Evolutionary conservation across 495 filamentous ascomycete species (phyloP).

Genomic region (Zalerion maritima): DNA sequence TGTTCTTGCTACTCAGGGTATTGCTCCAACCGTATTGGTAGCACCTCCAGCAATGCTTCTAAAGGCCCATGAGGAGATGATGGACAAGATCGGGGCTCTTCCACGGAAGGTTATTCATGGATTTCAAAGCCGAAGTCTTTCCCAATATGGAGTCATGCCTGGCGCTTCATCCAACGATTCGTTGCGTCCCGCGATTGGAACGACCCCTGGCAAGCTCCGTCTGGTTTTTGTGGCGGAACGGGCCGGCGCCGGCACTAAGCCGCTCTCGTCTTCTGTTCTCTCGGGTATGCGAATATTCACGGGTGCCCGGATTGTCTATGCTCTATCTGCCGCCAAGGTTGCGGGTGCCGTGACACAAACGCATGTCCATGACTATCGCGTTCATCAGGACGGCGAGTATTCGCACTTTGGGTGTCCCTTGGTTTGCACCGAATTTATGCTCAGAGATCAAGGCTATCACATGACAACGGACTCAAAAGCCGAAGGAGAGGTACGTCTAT

Average conservation of each 20-base stretch:
- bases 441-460: constrained; percentile 43
- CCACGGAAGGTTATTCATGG: constrained; percentile 16
- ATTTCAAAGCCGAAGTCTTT: constrained; percentile 32
- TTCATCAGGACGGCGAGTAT: constrained; percentile 31
- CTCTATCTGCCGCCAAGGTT: constrained; percentile 63
- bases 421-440: constrained; percentile 61
- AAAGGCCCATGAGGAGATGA: constrained; percentile 42
- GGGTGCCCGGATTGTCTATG: constrained; percentile 69
- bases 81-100: constrained; percentile 30
- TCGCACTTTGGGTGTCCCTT: constrained; percentile 75
- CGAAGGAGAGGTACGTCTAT: constrained; percentile 44
- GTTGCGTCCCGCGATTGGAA: constrained; percentile 45
- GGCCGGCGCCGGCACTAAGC: constrained; percentile 32
- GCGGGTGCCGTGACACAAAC: constrained; percentile 79
- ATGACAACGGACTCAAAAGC: constrained; percentile 45
- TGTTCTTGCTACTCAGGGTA: constrained; percentile 48
- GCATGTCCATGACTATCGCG: constrained; percentile 73
- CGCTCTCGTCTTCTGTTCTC: constrained; percentile 49
- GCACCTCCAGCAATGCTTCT: constrained; percentile 60
- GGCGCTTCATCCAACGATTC: constrained; percentile 43
- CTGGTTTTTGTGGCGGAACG: constrained; percentile 55
- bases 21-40: constrained; percentile 73
- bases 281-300: constrained; percentile 71
- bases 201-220: constrained; percentile 57
- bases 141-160: constrained; percentile 60